Conservation (phyloP, 768 basidiomycete species). For the Naganishia kalamii region DNA sequence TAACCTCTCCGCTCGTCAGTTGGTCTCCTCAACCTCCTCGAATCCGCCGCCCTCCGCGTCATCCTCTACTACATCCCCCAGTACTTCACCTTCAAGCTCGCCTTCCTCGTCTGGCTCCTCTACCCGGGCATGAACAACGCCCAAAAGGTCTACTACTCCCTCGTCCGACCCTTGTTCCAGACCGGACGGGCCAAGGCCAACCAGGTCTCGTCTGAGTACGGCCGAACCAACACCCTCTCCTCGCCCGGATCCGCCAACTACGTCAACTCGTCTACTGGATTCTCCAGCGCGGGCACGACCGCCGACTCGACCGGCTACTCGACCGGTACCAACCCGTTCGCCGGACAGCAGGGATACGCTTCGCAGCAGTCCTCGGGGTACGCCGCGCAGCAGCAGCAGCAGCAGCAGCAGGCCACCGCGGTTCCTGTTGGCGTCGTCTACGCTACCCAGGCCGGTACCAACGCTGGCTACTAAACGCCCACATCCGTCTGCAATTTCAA, state of each 20-base stretch:
- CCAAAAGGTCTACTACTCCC: conserved; percentile 65
- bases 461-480: background rate
- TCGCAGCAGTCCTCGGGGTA: no score
- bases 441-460: background rate
- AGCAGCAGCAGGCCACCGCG: background rate
- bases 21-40: conserved; percentile 82
- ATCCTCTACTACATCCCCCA: conserved; percentile 85
- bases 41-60: conserved; percentile 72
- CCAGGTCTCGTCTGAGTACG: conserved; percentile 9
- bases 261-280: conserved; percentile 46
- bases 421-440: background rate
- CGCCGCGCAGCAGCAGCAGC: conserved; percentile 2
- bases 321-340: conserved; percentile 15
- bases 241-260: conserved; percentile 27
- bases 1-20: conserved; percentile 57
- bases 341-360: background rate
- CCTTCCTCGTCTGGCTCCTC: conserved; percentile 74
- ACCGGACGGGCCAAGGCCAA: conserved; percentile 47
- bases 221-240: conserved; percentile 12
- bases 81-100: conserved; percentile 89
- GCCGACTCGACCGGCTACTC: conserved; percentile 21
- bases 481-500: background rate
- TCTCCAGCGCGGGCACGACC: conserved; percentile 32
- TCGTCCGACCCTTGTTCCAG: conserved; percentile 72
- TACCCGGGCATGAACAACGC: conserved; percentile 55